These are phyloP conservation scores for Hypoxylon sp. DNA, from an alignment of 2,329 filamentous ascomycete genomes.

Conservation along the genomic window DNA sequence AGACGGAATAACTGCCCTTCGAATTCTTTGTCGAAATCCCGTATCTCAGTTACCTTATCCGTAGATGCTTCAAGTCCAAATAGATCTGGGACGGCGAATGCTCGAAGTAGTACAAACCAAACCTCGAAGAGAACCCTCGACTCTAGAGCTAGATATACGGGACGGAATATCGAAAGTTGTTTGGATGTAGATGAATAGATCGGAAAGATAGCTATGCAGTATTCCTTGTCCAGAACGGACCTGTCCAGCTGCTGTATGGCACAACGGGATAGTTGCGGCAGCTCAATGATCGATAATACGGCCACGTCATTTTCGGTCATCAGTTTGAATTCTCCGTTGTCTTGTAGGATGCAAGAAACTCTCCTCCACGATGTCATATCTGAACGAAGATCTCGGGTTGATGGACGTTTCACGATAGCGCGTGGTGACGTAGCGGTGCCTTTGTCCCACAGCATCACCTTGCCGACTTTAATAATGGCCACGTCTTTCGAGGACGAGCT, in stretches of 20 bases:
- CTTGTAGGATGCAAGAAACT: slow-evolving; percentile 93
- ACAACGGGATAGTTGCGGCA: slow-evolving; percentile 89
- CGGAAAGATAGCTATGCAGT: slow-evolving; percentile 95
- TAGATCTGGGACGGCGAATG: slow-evolving; percentile 92
- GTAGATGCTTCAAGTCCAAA: slow-evolving; percentile 74
- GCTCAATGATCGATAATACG: slow-evolving; percentile 84
- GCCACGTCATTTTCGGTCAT: slow-evolving; percentile 88
- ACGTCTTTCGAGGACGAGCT: slow-evolving; percentile 70
- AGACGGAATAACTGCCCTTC: slow-evolving; percentile 70
- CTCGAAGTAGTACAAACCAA: slow-evolving; percentile 92
- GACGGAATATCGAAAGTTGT: slow-evolving; percentile 82
- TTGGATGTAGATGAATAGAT: slow-evolving; percentile 85
- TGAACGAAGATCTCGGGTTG: slow-evolving; percentile 69
- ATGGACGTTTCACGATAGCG: slow-evolving; percentile 70
- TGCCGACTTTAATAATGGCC: slow-evolving; percentile 95
- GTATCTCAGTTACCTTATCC: slow-evolving; percentile 61
- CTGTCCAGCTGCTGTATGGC: slow-evolving; percentile 91
- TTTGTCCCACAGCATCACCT: slow-evolving; percentile 92
- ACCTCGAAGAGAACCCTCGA: slow-evolving; percentile 94
- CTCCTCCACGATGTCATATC: slow-evolving; percentile 80
- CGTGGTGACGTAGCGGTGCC: slow-evolving; percentile 69
- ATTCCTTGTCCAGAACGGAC: slow-evolving; percentile 92
- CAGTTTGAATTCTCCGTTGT: slow-evolving; percentile 94
- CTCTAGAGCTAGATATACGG: slow-evolving; percentile 90
- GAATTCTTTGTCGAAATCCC: slow-evolving; percentile 59